Conservation (phyloP, 129 eudicot species). For the Artemisia argyi region DNA sequence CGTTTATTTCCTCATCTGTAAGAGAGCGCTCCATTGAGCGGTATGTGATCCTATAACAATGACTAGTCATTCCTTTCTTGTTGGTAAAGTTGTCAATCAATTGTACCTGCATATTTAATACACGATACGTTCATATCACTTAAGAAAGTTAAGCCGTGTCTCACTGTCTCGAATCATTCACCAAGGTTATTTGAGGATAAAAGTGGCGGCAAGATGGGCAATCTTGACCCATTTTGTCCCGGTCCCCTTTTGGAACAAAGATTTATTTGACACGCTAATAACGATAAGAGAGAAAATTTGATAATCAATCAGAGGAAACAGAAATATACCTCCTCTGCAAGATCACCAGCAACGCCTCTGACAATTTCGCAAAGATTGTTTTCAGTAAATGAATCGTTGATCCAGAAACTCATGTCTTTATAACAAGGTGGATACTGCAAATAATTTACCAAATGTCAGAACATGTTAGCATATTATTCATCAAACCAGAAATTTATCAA, state of each 20-base stretch:
- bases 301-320: no score
- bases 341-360: conserved; percentile 93
- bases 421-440: conserved; percentile 89
- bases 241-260: no score
- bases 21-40: conserved; percentile 95
- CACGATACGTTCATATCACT: no score
- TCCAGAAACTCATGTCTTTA: conserved; percentile 97
- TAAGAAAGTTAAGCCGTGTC: no score
- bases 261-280: no score
- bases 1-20: conserved; percentile 85
- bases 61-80: conserved; percentile 97
- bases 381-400: conserved; percentile 85
- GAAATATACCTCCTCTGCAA: conserved; percentile 74
- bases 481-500: no score
- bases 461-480: neutral
- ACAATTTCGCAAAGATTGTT: conserved; percentile 94
- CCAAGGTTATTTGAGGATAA: no score
- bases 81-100: conserved; percentile 86
- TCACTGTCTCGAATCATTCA: no score
- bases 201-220: no score
- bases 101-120: conserved; percentile 41
- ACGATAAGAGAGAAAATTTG: no score
- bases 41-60: conserved; percentile 81
- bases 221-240: no score
- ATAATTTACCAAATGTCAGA: conserved; percentile 10